phyloP scores from a whole-genome alignment of 768 basidiomycete species.

The Lactifluus volemus region DNA sequence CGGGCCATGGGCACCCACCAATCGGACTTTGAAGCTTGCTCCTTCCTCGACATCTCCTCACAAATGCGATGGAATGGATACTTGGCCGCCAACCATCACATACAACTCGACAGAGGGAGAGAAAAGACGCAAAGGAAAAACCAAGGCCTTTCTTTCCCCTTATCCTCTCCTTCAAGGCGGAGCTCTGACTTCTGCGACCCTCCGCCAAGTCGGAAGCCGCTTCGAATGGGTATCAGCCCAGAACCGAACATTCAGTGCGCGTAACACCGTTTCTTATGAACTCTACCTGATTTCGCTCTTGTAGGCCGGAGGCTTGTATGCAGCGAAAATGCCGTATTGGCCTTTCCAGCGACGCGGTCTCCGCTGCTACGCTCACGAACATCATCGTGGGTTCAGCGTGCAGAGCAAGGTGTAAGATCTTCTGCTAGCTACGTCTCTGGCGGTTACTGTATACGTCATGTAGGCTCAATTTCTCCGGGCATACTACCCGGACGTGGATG shows the following conservation, averaged over 20 bases:
- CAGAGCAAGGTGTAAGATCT: constrained; percentile 55
- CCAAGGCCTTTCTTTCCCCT: constrained; percentile 23
- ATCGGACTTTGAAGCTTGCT: constrained; percentile 4
- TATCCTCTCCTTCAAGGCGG: constrained; percentile 55
- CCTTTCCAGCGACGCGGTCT: constrained; percentile 54
- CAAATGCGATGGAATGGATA: constrained; percentile 14
- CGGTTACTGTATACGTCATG: not conserved
- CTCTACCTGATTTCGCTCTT: constrained; percentile 7
- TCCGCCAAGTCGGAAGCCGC: constrained; percentile 36
- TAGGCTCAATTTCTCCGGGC: constrained; percentile 69
- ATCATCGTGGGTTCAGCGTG: constrained; percentile 37
- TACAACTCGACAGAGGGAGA: constrained; percentile 2
- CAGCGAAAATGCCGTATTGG: constrained; percentile 28
- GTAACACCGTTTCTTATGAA: not conserved
- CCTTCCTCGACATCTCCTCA: not conserved
- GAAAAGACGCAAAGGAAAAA: constrained; percentile 27
- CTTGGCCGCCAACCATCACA: constrained; percentile 7
- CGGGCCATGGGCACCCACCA: not conserved
- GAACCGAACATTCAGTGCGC: constrained; percentile 9
- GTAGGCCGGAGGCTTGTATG: constrained; percentile 28
- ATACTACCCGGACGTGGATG: constrained; percentile 62
- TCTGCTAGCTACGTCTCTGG: not conserved
- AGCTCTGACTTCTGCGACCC: constrained; percentile 44
- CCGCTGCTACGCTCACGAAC: constrained; percentile 26
- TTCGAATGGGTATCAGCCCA: constrained; percentile 47